Evolutionary conservation across 2,329 filamentous ascomycete genomes (phyloP).

Genomic region (Acrocalymma vagum): DNA sequence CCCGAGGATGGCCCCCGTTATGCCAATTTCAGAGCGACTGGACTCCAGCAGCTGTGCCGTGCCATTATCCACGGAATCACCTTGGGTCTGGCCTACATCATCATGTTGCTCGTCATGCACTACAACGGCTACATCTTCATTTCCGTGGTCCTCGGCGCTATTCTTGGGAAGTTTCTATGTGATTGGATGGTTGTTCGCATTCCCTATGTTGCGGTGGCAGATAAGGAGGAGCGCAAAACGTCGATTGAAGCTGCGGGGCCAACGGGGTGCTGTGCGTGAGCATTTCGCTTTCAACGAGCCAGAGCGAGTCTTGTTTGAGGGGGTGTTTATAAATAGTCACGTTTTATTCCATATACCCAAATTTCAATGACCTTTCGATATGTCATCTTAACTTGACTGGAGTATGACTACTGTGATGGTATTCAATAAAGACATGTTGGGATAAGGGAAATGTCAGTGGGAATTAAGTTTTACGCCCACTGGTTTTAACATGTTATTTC

Average conservation of each 20-base stretch:
- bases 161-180: conserved; percentile 76
- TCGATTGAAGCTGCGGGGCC: conserved; percentile 35
- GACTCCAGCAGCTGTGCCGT: conserved; percentile 72
- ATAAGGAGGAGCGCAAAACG: conserved; percentile 31
- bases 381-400: too few relatives aligned
- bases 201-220: conserved; percentile 28
- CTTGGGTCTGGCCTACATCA: conserved; percentile 78
- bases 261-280: conserved; percentile 38
- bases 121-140: conserved; percentile 79
- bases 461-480: too few relatives aligned
- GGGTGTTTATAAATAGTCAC: too few relatives aligned
- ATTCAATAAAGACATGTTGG: too few relatives aligned
- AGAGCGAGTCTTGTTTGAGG: too few relatives aligned
- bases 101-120: conserved; percentile 77
- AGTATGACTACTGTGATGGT: too few relatives aligned
- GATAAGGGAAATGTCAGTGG: too few relatives aligned
- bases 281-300: too few relatives aligned
- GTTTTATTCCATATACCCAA: too few relatives aligned
- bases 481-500: too few relatives aligned
- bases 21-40: conserved; percentile 60
- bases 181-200: conserved; percentile 63
- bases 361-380: too few relatives aligned
- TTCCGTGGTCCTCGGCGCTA: conserved; percentile 80
- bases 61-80: conserved; percentile 74
- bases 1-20: conserved; percentile 38